phyloP scores from a whole-genome alignment of 2,329 filamentous ascomycete genomes.

The Claviceps humidiphila region DNA sequence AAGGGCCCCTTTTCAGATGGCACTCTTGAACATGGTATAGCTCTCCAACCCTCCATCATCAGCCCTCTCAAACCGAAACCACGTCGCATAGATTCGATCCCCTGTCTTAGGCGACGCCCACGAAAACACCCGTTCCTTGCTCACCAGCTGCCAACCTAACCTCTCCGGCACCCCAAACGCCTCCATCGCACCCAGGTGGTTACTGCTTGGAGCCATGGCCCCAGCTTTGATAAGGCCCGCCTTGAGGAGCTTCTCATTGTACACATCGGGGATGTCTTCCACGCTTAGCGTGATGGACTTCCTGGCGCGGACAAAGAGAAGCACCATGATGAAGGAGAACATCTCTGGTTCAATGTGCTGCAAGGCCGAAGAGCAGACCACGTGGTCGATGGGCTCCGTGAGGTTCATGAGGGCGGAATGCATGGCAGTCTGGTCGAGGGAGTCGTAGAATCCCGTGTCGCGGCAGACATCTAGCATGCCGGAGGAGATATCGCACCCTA shows the following conservation, averaged over 20 bases:
- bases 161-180: background rate
- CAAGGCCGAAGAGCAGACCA: background rate
- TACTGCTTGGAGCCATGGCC: background rate
- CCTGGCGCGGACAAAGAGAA: background rate
- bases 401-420: background rate
- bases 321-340: background rate
- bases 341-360: background rate
- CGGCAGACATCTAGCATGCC: background rate
- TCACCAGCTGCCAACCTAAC: background rate
- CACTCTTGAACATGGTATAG: background rate
- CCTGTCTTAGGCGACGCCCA: background rate
- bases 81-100: background rate
- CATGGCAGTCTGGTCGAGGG: background rate
- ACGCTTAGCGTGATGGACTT: slow-evolving; percentile 1
- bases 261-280: background rate
- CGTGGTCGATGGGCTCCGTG: background rate
- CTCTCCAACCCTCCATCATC: background rate
- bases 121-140: background rate
- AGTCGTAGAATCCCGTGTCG: background rate
- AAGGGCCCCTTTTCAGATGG: too few species aligned
- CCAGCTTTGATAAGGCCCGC: background rate
- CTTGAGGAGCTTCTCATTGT: background rate
- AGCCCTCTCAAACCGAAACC: background rate
- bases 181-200: background rate
- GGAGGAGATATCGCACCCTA: background rate